Evolutionary conservation across 2,329 filamentous ascomycete genomes (phyloP).

Genomic region (Penicillium sumatraense): DNA sequence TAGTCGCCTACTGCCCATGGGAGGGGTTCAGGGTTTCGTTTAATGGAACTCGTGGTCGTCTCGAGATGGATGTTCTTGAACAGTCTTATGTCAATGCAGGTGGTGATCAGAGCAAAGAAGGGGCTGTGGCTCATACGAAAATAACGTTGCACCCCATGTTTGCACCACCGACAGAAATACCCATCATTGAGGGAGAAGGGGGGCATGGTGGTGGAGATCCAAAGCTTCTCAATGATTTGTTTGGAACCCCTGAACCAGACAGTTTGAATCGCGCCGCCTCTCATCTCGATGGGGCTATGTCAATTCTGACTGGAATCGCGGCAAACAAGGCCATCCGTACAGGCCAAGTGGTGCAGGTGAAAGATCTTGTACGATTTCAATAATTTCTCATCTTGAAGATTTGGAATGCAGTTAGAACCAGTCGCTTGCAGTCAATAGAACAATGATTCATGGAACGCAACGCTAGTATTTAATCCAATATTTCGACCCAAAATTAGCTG

Average conservation of each 20-base stretch:
- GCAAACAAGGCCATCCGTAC: slow-evolving; percentile 63
- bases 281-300: slow-evolving; percentile 63
- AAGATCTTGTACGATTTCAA: slow-evolving; percentile 43
- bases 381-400: neutral
- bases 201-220: slow-evolving; percentile 66
- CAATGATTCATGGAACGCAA: too few relatives aligned
- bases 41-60: slow-evolving; percentile 58
- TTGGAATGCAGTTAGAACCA: too few relatives aligned
- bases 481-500: too few relatives aligned
- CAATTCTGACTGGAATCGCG: slow-evolving; percentile 64
- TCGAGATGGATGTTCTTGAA: slow-evolving; percentile 67
- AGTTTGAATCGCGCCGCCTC: slow-evolving; percentile 60
- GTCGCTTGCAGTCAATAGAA: too few relatives aligned
- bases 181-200: slow-evolving; percentile 56
- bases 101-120: slow-evolving; percentile 56
- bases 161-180: slow-evolving; percentile 60
- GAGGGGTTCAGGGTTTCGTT: slow-evolving; percentile 34
- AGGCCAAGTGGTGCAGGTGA: slow-evolving; percentile 60
- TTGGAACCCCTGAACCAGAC: slow-evolving; percentile 54
- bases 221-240: slow-evolving; percentile 61
- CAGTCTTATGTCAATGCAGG: slow-evolving; percentile 61
- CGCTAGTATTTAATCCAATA: too few relatives aligned
- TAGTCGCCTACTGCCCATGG: slow-evolving; percentile 62
- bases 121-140: slow-evolving; percentile 29
- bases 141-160: slow-evolving; percentile 58